These are phyloP conservation scores for Vaccinium corymbosum DNA, from an alignment of 148 eudicot species.

Conservation along the genomic window DNA sequence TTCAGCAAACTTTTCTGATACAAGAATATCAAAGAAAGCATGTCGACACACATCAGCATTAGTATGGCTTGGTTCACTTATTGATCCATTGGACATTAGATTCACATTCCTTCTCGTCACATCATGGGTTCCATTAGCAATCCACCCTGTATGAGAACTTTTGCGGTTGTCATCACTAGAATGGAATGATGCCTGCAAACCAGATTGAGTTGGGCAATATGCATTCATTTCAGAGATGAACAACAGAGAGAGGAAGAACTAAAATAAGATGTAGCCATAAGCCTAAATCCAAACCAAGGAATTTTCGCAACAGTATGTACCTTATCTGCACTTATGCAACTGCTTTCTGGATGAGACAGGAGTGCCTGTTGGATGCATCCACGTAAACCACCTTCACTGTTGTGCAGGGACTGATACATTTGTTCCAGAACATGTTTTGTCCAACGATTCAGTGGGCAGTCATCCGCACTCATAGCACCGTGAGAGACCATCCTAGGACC, in stretches of 20 bases:
- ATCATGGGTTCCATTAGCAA: conserved; percentile 26
- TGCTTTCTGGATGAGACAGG: conserved; percentile 19
- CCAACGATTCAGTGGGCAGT: conserved; percentile 41
- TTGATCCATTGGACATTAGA: conserved; percentile 39
- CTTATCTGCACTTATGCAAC: conserved; percentile 29
- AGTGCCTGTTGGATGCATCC: conserved; percentile 41
- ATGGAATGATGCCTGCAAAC: conserved; percentile 36
- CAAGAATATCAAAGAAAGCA: conserved; percentile 51
- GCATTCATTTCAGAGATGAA: neutral
- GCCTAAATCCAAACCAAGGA: neutral
- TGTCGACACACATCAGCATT: conserved; percentile 45
- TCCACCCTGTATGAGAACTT: conserved; percentile 22
- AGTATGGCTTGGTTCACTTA: conserved; percentile 30
- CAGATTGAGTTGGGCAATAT: neutral
- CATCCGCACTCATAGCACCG: conserved; percentile 35
- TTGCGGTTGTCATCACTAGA: conserved; percentile 29
- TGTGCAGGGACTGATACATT: conserved; percentile 39
- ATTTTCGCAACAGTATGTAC: conserved; percentile 22
- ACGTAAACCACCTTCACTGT: conserved; percentile 41
- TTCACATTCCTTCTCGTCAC: conserved; percentile 28
- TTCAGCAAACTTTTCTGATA: conserved; percentile 64
- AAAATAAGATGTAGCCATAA: neutral
- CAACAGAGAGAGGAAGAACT: neutral
- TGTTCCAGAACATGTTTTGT: conserved; percentile 41
- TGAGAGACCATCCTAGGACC: conserved; percentile 32